phyloP scores from a whole-genome alignment of 2,329 filamentous ascomycete genomes.

The Paramyrothecium roridum region DNA sequence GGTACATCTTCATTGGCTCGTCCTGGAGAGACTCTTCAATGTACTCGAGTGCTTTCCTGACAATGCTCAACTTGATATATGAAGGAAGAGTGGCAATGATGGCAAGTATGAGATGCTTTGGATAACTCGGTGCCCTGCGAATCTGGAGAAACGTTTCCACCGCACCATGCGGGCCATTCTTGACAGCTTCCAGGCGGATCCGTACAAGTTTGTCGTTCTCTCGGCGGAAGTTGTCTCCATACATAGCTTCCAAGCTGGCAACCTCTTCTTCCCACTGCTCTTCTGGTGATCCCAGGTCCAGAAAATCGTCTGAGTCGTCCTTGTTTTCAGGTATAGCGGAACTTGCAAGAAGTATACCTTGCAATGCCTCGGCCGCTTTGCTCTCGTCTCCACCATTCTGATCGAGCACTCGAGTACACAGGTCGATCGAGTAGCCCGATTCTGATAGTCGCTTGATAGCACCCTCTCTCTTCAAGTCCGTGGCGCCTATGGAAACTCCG shows the following conservation, averaged over 20 bases:
- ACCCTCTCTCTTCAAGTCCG: slow-evolving; percentile 75
- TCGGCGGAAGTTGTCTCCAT: slow-evolving; percentile 67
- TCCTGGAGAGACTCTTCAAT: slow-evolving; percentile 69
- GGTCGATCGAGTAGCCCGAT: slow-evolving; percentile 80
- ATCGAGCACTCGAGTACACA: slow-evolving; percentile 77
- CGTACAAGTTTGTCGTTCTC: slow-evolving; percentile 64
- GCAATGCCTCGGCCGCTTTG: slow-evolving; percentile 74
- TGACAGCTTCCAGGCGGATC: slow-evolving; percentile 60
- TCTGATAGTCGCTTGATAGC: slow-evolving; percentile 78
- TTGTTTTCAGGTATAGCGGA: slow-evolving; percentile 4
- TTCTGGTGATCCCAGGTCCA: slow-evolving; percentile 48
- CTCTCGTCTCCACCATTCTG: slow-evolving; percentile 69
- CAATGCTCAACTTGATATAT: slow-evolving; percentile 87
- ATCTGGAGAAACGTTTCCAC: slow-evolving; percentile 61
- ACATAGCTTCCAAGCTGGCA: slow-evolving; percentile 80
- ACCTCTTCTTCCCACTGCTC: slow-evolving; percentile 84
- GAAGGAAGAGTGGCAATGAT: slow-evolving; percentile 74
- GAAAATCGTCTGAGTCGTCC: slow-evolving; percentile 35
- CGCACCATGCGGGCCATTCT: slow-evolving; percentile 44
- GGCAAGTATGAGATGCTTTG: slow-evolving; percentile 65
- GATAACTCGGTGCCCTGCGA: slow-evolving; percentile 72
- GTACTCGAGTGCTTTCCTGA: slow-evolving; percentile 72
- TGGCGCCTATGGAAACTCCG: slow-evolving; percentile 81
- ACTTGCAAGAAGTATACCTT: slow-evolving; percentile 42
- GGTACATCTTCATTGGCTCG: slow-evolving; percentile 86